Percentiles rank a stretch among this genome's conserved stretches.
Conservation (phyloP, 2,329 filamentous ascomycete species). For the Diaporthe destruens region DNA sequence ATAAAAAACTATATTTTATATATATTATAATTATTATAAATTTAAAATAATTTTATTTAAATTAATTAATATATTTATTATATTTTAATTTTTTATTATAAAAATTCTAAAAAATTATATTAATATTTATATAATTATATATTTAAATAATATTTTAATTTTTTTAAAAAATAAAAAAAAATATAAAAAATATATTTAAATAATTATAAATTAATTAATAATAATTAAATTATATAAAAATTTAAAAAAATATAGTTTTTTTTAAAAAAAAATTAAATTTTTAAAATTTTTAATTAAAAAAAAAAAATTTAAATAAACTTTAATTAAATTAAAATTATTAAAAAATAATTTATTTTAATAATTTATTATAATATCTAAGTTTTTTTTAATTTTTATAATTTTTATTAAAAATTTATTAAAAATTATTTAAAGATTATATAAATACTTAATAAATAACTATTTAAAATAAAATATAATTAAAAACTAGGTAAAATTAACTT, state of each 20-base stretch:
- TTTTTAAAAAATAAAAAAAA: neutral
- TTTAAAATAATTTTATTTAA: no score
- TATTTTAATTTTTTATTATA: no score
- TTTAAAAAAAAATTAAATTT: no score
- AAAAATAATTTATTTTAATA: neutral
- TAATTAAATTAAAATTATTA: neutral
- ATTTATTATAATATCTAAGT: neutral
- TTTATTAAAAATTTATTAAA: neutral
- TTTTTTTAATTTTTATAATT: neutral
- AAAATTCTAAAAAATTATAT: constrained; percentile 2
- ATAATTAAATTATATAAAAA: neutral
- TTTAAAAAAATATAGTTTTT: neutral
- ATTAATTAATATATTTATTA: no score
- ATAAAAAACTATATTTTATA: no score
- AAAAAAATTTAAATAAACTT: neutral
- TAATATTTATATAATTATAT: neutral
- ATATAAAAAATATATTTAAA: neutral
- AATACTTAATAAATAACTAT: neutral
- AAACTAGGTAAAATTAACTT: no score
- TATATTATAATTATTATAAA: no score
- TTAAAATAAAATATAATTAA: neutral
- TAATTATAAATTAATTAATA: neutral
- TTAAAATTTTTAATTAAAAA: neutral
- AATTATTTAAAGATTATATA: neutral
- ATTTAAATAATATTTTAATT: constrained; percentile 1